Conservation (phyloP, 306 rosid species). For the Castanospermum australe region DNA sequence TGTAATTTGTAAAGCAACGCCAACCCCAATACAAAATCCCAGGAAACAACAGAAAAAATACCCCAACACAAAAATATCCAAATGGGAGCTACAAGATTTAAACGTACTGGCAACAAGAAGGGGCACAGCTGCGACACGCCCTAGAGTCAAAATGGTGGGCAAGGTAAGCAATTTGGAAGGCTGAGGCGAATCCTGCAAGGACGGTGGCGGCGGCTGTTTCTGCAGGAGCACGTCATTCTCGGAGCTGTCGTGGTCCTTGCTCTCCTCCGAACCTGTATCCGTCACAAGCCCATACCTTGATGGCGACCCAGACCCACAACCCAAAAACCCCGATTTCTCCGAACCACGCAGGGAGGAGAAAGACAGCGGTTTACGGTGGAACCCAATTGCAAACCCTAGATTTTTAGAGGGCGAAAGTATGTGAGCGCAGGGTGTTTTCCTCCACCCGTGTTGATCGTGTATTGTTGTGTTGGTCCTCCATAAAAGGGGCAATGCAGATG, state of each 20-base stretch:
- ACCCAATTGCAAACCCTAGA: slow-evolving; percentile 36
- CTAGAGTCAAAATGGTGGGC: slow-evolving; percentile 88
- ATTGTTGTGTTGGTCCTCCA: slow-evolving; percentile 3
- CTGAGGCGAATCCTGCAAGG: slow-evolving; percentile 16
- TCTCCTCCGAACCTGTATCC: slow-evolving; percentile 55
- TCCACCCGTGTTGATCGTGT: slow-evolving; percentile 11
- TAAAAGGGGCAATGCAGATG: background rate
- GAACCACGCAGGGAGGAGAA: background rate
- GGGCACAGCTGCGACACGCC: slow-evolving; percentile 93
- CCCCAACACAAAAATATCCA: background rate
- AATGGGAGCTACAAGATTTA: background rate
- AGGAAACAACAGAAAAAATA: background rate
- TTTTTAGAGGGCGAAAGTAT: background rate
- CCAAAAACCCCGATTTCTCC: slow-evolving; percentile 25
- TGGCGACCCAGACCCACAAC: slow-evolving; percentile 27
- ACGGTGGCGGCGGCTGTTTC: slow-evolving; percentile 27
- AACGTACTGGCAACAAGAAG: slow-evolving; percentile 70
- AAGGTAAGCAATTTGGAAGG: slow-evolving; percentile 76
- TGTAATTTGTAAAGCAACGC: no score
- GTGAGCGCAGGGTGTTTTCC: slow-evolving; percentile 38
- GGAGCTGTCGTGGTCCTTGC: slow-evolving; percentile 35
- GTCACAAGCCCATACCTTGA: slow-evolving; percentile 45
- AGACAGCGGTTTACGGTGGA: slow-evolving; percentile 10
- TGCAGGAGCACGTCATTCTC: slow-evolving; percentile 7
- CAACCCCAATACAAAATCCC: background rate